Percentiles rank a stretch among this genome's conserved stretches.
phyloP scores from a whole-genome alignment of 140 eudicot genomes.

The Anethum foeniculum region DNA sequence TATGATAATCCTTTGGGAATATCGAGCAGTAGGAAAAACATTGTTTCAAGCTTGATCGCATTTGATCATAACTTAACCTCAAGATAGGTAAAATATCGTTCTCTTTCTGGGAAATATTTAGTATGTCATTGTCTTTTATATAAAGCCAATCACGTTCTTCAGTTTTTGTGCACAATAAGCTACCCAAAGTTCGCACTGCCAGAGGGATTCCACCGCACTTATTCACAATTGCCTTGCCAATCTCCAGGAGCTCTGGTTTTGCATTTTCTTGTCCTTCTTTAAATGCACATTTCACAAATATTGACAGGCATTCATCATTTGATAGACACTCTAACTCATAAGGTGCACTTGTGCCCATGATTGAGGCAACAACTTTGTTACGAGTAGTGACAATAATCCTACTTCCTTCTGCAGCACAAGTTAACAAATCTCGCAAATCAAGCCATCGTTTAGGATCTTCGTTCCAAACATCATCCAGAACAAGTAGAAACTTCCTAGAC shows the following conservation, averaged over 20 bases:
- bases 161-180: slow-evolving; percentile 9
- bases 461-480: slow-evolving; percentile 12
- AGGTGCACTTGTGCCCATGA: slow-evolving; percentile 6
- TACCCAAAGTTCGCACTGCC: slow-evolving; percentile 1
- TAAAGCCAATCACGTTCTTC: slow-evolving; percentile 8
- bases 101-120: slow-evolving; percentile 2
- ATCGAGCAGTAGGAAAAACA: slow-evolving; percentile 10
- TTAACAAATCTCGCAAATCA: slow-evolving; percentile 12
- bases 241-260: neutral
- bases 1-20: slow-evolving; percentile 3
- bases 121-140: slow-evolving; percentile 1
- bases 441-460: slow-evolving; percentile 13
- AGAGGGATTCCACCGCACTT: slow-evolving; percentile 12
- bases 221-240: slow-evolving; percentile 9
- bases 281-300: slow-evolving; percentile 10
- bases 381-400: slow-evolving; percentile 7
- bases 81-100: slow-evolving; percentile 5
- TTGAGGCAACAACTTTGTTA: slow-evolving; percentile 1
- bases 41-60: neutral
- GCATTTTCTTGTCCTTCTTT: slow-evolving; percentile 7
- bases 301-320: slow-evolving; percentile 2
- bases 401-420: slow-evolving; percentile 2
- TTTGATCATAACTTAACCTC: slow-evolving; percentile 14
- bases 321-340: slow-evolving; percentile 2
- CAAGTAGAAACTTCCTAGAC: slow-evolving; percentile 4